Evolutionary conservation across 352 stramenopile genomes (phyloP).

Genomic region (Phytophthora capsici): DNA sequence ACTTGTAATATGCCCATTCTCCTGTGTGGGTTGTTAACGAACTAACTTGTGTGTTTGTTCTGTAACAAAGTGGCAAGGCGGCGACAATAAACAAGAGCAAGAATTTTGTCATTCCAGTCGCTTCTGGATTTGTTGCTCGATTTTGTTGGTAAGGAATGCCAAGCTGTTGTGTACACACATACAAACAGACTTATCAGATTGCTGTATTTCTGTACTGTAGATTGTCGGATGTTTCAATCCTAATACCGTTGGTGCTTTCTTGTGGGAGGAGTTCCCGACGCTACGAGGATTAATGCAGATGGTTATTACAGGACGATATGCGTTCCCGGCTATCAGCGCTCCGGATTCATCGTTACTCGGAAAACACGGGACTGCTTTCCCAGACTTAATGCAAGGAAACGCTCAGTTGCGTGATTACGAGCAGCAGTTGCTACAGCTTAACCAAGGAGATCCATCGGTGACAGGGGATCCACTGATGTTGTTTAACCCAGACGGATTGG

Average conservation of each 20-base stretch:
- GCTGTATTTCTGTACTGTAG: conserved; percentile 25
- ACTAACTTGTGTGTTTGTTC: conserved; percentile 11
- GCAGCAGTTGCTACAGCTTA: conserved; percentile 64
- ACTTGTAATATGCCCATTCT: not conserved
- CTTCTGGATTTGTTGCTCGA: conserved; percentile 87
- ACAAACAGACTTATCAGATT: not conserved
- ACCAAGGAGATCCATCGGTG: conserved; percentile 44
- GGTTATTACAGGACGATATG: conserved; percentile 80
- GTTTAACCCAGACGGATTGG: conserved; percentile 69
- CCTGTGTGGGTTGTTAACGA: not conserved
- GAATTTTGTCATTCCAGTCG: conserved; percentile 81
- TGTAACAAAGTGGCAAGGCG: conserved; percentile 49
- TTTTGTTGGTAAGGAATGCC: conserved; percentile 67
- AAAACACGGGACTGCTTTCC: conserved; percentile 57
- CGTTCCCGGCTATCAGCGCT: conserved; percentile 65
- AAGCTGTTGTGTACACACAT: not conserved
- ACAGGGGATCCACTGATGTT: conserved; percentile 76
- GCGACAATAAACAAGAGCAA: conserved; percentile 67
- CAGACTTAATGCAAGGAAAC: conserved; percentile 66
- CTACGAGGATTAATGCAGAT: conserved; percentile 87
- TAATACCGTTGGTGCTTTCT: conserved; percentile 73
- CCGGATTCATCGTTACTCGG: conserved; percentile 71
- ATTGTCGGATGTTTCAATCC: conserved; percentile 77
- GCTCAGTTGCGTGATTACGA: conserved; percentile 75
- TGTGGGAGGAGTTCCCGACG: conserved; percentile 81